These are phyloP conservation scores for Neofusicoccum parvum DNA, from an alignment of 2,329 filamentous ascomycete genomes.

Conservation along the genomic window DNA sequence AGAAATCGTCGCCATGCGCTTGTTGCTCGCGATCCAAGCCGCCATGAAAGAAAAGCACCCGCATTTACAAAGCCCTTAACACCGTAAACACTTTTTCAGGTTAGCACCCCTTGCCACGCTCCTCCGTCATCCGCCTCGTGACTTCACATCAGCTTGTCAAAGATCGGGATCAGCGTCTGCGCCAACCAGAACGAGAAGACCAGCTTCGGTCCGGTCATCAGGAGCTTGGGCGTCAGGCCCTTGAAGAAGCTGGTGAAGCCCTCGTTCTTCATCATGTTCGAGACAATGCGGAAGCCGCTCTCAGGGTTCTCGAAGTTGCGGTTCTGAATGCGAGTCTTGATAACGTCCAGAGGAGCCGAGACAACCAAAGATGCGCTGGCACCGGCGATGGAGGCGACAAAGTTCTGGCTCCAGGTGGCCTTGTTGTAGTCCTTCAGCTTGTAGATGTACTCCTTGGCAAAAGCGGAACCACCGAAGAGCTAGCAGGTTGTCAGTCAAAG, in stretches of 20 bases:
- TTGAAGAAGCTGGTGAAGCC: conserved; percentile 92
- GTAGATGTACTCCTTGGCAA: conserved; percentile 96
- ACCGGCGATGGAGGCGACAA: conserved; percentile 92
- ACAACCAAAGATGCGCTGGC: conserved; percentile 94
- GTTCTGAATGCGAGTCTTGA: conserved; percentile 98
- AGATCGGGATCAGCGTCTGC: conserved; percentile 94
- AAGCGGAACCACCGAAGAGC: conserved; percentile 96
- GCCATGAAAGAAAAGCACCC: conserved; percentile 2
- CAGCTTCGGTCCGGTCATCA: conserved; percentile 98
- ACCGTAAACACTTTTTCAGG: conserved; percentile 18
- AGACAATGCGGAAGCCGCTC: conserved; percentile 86
- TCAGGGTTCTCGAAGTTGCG: conserved; percentile 98
- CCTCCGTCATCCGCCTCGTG: conserved; percentile 3
- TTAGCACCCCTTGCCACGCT: neutral
- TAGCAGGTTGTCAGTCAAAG: conserved; percentile 40
- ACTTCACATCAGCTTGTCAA: conserved; percentile 65
- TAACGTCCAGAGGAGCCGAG: conserved; percentile 93
- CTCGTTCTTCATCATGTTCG: conserved; percentile 92
- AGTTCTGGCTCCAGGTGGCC: conserved; percentile 94
- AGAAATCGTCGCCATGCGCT: neutral
- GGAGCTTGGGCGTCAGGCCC: conserved; percentile 91
- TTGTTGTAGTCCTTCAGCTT: conserved; percentile 91
- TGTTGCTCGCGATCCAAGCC: neutral
- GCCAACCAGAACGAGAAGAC: conserved; percentile 99
- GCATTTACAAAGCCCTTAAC: conserved; percentile 21